Base-by-base conservation (phyloP, 176 grass and related monocot species). In the Aegilops longissima region DNA sequence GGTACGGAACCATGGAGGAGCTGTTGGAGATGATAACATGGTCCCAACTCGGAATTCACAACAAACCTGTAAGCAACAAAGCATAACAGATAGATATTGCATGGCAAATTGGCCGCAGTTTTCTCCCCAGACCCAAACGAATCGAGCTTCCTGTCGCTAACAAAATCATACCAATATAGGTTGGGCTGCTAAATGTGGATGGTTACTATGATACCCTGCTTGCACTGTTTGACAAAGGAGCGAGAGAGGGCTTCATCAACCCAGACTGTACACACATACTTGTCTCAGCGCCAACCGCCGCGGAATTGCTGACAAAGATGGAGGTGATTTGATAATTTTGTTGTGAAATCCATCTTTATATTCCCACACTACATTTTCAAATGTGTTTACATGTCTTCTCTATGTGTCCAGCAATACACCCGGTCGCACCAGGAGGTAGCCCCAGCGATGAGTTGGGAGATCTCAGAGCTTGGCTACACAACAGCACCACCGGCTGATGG, bases 1-100 rank as follows among this genome's bases (percentile, higher is more conserved):
- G 95, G 42, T 98, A 96, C 75, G 96, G 96, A 84, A 98, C 96
- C 73, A 98, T 98, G 96, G 96, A 98, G 78, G 93, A 95, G 84
- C 78, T 98, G 78, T 70, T 98, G 81, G 93, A 98, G 93, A 98
- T 98, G 96, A 98, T 95, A 74, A 94, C 96, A 80, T 98, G 96
- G 96, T 92, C 96, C 61, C 96, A 98, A 73, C 82, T 98, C 5
- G 96, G 96, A 82, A 98, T 98, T 72, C 96, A 98, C 84, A 88
- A 94, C 36, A 98, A 98, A 85, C 84, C 96, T 80, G 96, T 98
- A 59, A 94, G 91, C 82, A 66, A 54, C 51, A 0, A 1, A 18
- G 51, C 51, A 0, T 54, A 54, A 18, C 0, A 17, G 51, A 54
- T 14, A 52, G 44, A 34, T 34, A 34, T 34, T 47, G 3, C 12